phyloP scores from a whole-genome alignment of 2,329 filamentous ascomycete genomes.

The Fusarium clavum region DNA sequence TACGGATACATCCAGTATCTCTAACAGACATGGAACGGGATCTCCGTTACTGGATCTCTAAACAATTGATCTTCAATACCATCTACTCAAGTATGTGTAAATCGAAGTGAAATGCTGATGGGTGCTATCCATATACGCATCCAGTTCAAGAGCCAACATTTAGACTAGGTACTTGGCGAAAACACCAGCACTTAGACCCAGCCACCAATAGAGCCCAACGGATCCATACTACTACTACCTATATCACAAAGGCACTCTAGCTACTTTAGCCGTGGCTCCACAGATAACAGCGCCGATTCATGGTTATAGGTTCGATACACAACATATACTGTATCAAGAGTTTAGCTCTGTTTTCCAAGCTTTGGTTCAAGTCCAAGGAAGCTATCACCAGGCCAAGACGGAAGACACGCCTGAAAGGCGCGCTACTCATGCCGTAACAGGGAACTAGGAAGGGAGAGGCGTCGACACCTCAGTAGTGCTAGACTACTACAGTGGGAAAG shows the following conservation, averaged over 20 bases:
- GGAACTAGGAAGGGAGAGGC: conserved; percentile 36
- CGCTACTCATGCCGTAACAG: conserved; percentile 18
- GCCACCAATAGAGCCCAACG: neutral
- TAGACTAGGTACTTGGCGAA: neutral
- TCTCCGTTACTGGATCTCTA: neutral
- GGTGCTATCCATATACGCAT: neutral
- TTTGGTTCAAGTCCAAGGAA: conserved; percentile 20
- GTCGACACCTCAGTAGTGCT: conserved; percentile 24
- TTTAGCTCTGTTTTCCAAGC: conserved; percentile 15
- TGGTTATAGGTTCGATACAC: conserved; percentile 15
- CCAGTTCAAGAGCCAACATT: neutral
- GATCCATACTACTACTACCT: neutral
- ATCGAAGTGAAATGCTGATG: neutral
- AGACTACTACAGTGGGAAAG: conserved; percentile 1
- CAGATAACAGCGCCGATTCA: conserved; percentile 25
- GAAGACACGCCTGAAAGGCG: conserved; percentile 4
- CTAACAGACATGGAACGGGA: neutral
- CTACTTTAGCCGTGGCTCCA: conserved; percentile 3
- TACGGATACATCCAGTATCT: neutral
- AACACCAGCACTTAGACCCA: neutral
- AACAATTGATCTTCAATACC: neutral
- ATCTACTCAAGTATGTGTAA: neutral
- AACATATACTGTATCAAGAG: conserved; percentile 12
- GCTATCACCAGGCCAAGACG: conserved; percentile 18
- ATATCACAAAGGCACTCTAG: neutral